A percentile compares a stretch with the other conserved stretches of the same genome.
Evolutionary conservation across 208 protist species (phyloP).

Genomic region (Leishmania amazonensis): DNA sequence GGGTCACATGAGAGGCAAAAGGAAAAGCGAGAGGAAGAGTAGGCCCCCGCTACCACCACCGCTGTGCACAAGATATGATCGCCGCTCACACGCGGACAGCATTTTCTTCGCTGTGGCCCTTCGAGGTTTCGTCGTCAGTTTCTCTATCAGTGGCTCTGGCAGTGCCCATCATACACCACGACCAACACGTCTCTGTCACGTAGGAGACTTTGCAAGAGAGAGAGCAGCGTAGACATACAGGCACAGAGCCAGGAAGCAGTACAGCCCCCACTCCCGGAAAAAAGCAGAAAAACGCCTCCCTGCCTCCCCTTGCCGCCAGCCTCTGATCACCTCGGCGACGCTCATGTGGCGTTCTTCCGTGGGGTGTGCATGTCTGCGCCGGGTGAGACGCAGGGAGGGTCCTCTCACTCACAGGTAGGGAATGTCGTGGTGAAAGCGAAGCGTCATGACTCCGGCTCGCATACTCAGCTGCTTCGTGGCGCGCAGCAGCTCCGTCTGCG

Average conservation of each 20-base stretch:
- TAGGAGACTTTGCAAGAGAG: background rate
- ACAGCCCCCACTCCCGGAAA: background rate
- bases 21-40: background rate
- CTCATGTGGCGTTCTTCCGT: background rate
- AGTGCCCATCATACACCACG: background rate
- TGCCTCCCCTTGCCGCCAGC: background rate
- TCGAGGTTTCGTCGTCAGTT: background rate
- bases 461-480: conserved; percentile 43
- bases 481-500: conserved; percentile 53
- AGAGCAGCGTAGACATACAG: background rate
- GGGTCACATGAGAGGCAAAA: background rate
- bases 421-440: conserved; percentile 46
- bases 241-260: background rate
- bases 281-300: background rate
- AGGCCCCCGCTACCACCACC: background rate
- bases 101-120: background rate
- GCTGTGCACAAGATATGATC: background rate
- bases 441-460: conserved; percentile 38
- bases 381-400: background rate
- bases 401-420: conserved; percentile 28
- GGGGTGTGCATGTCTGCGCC: background rate
- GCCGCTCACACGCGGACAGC: background rate
- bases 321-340: background rate
- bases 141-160: background rate
- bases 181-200: background rate